Evolutionary conservation across 148 eudicot genomes (phyloP).

Genomic region (Hydrangea macrophylla): DNA sequence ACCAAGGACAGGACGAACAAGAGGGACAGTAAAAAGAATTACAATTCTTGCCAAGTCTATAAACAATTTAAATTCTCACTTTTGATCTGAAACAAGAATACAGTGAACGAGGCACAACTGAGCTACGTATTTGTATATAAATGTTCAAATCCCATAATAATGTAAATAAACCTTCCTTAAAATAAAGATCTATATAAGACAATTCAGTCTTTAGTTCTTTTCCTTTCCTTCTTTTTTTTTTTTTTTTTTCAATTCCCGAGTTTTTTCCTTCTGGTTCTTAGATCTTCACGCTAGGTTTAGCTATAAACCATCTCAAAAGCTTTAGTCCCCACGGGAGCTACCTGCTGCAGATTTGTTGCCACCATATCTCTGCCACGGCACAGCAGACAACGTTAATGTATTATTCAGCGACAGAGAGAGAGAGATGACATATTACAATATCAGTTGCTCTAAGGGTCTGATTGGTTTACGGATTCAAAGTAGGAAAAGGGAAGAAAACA

Average conservation of each 20-base stretch:
- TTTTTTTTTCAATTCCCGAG: not conserved
- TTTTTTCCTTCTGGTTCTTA: no score
- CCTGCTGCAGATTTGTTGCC: conserved; percentile 33
- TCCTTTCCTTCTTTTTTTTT: not conserved
- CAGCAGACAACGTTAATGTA: no score
- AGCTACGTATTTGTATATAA: not conserved
- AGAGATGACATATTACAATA: not conserved
- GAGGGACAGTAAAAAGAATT: no score
- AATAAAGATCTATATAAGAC: not conserved
- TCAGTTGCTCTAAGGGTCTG: no score
- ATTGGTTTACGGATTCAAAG: no score
- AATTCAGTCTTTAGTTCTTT: no score
- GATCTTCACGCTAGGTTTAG: no score
- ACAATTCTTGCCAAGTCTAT: not conserved
- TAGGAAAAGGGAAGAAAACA: no score
- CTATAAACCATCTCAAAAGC: no score
- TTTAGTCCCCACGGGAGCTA: conserved; percentile 22
- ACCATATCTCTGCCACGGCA: conserved; percentile 40
- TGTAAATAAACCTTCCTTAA: not conserved
- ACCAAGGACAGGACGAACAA: no score
- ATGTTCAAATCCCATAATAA: not conserved
- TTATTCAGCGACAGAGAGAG: no score
- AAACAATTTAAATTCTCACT: not conserved
- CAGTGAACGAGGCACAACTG: not conserved
- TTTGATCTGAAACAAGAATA: not conserved